Evolutionary conservation across 78 protist species (phyloP), one percentile per base, ranked within the genome.

Genomic region (Dictyostelium capitatum): DNA sequence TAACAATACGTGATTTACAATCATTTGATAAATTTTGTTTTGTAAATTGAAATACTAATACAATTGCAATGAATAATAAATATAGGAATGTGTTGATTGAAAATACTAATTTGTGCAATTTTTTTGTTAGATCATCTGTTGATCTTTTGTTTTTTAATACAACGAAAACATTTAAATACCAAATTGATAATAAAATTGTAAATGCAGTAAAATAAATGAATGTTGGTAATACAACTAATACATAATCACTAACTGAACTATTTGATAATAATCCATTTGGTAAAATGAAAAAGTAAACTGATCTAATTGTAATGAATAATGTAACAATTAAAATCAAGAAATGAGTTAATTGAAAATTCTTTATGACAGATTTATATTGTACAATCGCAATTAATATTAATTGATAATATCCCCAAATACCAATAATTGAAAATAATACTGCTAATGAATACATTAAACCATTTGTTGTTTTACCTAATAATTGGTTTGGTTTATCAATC

Each of bases 131-230:
- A 6, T 6, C 25, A n/a, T n/a, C n/a, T 4, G n/a, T 32, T n/a
- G 53, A 3, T 4, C 48, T 50, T 14, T 14, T 57, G 10, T 14
- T 57, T 57, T 7, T 57, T 20, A 20, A 20, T 5, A 57, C 67
- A 4, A 20, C 6, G 11, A 20, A 57, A 9, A 54, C 82, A 30
- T 23, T 46, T 5, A 30, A 32, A 23, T 41, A 59, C 84, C 75
- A 62, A 14, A 59, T 25, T 4, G 57, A 69, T 3, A 79, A 5
- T 6, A 79, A 20, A 23, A 57, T 25, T 4, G 73, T 79, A 20
- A 79, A 62, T 8, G 67, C 19, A 1, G 84, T 59, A 59, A 79
- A 75, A 51, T 75, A 75, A 25, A 75, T 47, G 50, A 75, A 75
- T 6, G 64, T 51, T 2, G 81, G 81, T 6, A 62, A 25, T 10